phyloP scores from a whole-genome alignment of 2,329 filamentous ascomycete genomes.

The Colletotrichum caudatum region DNA sequence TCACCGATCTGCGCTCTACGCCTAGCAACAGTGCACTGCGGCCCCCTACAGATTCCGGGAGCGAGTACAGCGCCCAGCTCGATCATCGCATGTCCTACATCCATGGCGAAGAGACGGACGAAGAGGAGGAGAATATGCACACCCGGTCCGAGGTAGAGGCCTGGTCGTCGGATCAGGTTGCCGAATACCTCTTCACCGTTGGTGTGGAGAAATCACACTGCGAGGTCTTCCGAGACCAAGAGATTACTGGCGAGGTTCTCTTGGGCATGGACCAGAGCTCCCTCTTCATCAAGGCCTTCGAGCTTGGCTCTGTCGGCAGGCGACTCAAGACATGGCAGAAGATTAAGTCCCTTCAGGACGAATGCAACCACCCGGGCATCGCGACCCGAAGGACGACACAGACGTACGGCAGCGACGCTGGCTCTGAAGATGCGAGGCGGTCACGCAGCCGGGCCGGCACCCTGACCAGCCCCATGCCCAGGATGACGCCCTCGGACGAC shows the following conservation, averaged over 20 bases:
- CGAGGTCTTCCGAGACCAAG: conserved; percentile 93
- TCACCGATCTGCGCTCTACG: conserved; percentile 81
- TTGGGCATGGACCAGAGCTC: conserved; percentile 96
- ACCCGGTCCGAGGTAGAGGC: conserved; percentile 77
- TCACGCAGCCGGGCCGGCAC: conserved; percentile 69
- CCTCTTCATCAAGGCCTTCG: conserved; percentile 94
- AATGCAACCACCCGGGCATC: conserved; percentile 71
- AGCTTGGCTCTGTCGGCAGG: conserved; percentile 89
- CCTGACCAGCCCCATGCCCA: conserved; percentile 55
- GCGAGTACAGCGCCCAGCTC: conserved; percentile 86
- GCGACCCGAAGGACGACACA: conserved; percentile 65
- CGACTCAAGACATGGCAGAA: conserved; percentile 97
- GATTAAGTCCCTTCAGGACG: conserved; percentile 90
- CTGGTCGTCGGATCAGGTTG: conserved; percentile 86
- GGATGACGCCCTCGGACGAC: conserved; percentile 55
- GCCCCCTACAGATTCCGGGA: conserved; percentile 80
- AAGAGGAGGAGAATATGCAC: conserved; percentile 83
- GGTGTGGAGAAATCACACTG: conserved; percentile 93
- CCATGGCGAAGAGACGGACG: conserved; percentile 93
- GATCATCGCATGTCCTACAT: conserved; percentile 89
- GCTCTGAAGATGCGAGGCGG: conserved; percentile 65
- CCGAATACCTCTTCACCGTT: conserved; percentile 86
- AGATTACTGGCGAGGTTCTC: conserved; percentile 93
- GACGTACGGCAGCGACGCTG: conserved; percentile 69
- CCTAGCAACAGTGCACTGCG: conserved; percentile 65